Conservation (phyloP, 148 eudicot species). For the Mesembryanthemum crystallinum region DNA sequence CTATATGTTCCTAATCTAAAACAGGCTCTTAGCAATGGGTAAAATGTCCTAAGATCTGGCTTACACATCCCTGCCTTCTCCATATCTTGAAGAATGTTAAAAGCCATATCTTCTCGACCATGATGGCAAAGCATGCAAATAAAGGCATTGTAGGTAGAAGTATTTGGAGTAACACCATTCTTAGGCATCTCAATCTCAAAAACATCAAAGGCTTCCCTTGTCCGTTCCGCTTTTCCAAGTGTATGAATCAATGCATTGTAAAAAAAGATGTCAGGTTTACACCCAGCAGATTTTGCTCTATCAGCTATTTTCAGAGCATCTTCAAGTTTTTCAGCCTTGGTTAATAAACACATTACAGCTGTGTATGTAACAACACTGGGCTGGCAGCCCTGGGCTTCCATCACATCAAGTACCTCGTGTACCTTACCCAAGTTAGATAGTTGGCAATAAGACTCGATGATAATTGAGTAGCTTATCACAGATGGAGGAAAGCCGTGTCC, state of each 20-base stretch:
- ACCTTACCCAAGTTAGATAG: conserved; percentile 54
- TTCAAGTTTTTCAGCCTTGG: conserved; percentile 51
- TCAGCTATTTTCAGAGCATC: conserved; percentile 60
- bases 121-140: conserved; percentile 67
- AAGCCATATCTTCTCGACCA: conserved; percentile 50
- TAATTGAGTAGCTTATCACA: conserved; percentile 82
- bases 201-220: conserved; percentile 52
- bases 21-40: conserved; percentile 67
- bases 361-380: conserved; percentile 89
- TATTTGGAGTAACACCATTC: conserved; percentile 46
- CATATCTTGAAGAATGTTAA: conserved; percentile 46
- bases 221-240: conserved; percentile 55
- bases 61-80: conserved; percentile 47
- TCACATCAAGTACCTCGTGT: conserved; percentile 67
- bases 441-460: conserved; percentile 66
- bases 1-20: conserved; percentile 42
- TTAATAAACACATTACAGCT: conserved; percentile 56
- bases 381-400: conserved; percentile 59
- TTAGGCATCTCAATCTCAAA: conserved; percentile 67
- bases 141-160: conserved; percentile 77
- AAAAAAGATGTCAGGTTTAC: conserved; percentile 65
- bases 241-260: conserved; percentile 75
- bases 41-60: conserved; percentile 72
- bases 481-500: conserved; percentile 75
- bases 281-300: conserved; percentile 50